These are phyloP conservation scores for Neurospora sp. DNA, from an alignment of 2,329 filamentous ascomycete species.

Conservation along the genomic window DNA sequence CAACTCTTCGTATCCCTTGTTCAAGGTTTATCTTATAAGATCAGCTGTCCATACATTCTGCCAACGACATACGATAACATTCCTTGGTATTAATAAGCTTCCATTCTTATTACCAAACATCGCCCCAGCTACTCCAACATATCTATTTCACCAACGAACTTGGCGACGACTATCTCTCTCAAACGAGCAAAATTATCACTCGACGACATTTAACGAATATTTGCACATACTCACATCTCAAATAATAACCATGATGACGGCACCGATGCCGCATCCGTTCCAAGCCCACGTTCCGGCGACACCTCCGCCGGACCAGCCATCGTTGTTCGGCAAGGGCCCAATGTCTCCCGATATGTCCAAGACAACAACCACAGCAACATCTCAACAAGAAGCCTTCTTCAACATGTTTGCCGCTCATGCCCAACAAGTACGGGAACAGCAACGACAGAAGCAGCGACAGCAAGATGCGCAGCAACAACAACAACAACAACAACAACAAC, in stretches of 20 bases:
- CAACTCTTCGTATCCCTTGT: neutral
- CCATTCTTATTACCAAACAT: neutral
- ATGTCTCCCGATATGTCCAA: conserved; percentile 12
- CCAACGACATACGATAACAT: neutral
- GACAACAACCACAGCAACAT: neutral
- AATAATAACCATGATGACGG: conserved; percentile 13
- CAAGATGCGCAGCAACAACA: conserved; percentile 2
- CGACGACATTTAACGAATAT: neutral
- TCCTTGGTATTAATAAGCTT: conserved; percentile 10
- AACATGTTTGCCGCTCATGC: neutral
- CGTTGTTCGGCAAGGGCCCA: conserved; percentile 21
- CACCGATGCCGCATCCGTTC: conserved; percentile 20
- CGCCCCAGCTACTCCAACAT: neutral
- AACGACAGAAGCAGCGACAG: conserved; percentile 3
- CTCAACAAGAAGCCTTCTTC: conserved; percentile 4
- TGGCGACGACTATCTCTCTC: neutral
- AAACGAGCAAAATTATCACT: neutral
- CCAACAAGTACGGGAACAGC: neutral
- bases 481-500: neutral
- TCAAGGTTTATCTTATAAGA: neutral
- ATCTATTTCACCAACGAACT: neutral
- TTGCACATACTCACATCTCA: neutral
- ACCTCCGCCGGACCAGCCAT: conserved; percentile 29
- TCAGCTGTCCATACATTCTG: neutral
- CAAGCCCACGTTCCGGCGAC: conserved; percentile 28